phyloP scores from a whole-genome alignment of 306 rosid genomes.

The Abrus precatorius region DNA sequence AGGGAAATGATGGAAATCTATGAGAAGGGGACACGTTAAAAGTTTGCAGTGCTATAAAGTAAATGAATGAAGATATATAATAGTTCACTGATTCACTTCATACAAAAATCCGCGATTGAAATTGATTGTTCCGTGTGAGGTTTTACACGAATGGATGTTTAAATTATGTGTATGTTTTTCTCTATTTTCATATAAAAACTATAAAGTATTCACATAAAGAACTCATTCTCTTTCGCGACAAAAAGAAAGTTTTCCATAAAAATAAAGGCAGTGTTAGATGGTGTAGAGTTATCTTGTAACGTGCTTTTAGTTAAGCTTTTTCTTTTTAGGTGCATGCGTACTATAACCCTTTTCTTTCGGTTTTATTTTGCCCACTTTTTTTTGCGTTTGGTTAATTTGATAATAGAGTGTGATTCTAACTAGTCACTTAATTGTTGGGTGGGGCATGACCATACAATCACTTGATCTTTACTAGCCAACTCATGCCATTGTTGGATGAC shows the following conservation, averaged over 20 bases:
- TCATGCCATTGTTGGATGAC: neutral
- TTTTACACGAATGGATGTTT: neutral
- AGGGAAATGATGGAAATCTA: no score
- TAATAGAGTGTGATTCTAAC: neutral
- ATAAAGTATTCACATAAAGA: neutral
- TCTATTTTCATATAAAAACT: neutral
- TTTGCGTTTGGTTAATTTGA: neutral
- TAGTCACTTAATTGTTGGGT: neutral
- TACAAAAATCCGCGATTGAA: no score
- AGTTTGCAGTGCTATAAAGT: neutral
- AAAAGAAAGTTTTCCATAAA: constrained; percentile 1
- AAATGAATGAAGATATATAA: no score
- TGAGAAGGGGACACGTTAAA: neutral
- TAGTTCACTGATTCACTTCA: no score
- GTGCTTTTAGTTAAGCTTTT: neutral
- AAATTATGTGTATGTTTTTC: neutral
- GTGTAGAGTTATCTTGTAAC: neutral
- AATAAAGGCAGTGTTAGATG: constrained; percentile 25
- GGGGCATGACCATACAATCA: neutral
- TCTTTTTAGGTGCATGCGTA: constrained; percentile 4
- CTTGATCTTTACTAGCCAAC: neutral
- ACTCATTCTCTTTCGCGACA: neutral
- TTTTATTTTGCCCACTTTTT: neutral
- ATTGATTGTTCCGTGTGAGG: neutral
- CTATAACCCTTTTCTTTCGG: neutral